Conservation (phyloP, 2,329 filamentous ascomycete species). For the Venturia asperata region DNA sequence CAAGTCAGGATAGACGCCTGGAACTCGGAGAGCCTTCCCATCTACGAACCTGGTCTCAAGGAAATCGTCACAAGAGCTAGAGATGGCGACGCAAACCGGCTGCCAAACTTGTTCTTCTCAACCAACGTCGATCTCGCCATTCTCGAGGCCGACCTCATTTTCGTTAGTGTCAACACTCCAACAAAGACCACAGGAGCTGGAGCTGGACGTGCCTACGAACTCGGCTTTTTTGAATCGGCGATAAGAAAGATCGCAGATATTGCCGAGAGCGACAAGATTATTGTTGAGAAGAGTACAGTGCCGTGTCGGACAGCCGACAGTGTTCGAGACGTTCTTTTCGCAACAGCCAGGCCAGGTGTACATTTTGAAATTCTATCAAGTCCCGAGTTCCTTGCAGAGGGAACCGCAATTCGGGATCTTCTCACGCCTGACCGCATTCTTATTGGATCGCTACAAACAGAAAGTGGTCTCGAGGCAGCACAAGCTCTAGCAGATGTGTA, state of each 20-base stretch:
- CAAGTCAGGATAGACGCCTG: conserved; percentile 59
- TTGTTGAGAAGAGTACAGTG: conserved; percentile 76
- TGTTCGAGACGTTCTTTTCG: conserved; percentile 55
- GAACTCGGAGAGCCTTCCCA: conserved; percentile 67
- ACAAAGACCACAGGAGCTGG: conserved; percentile 65
- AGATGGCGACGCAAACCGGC: conserved; percentile 27
- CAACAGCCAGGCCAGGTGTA: conserved; percentile 54
- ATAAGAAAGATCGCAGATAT: conserved; percentile 59
- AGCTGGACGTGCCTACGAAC: conserved; percentile 62
- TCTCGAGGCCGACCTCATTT: conserved; percentile 60
- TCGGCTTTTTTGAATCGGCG: conserved; percentile 64
- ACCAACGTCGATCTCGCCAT: conserved; percentile 57
- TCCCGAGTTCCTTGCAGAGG: conserved; percentile 72
- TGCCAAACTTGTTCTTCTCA: conserved; percentile 65
- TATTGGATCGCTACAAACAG: conserved; percentile 61
- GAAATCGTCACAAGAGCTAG: conserved; percentile 60
- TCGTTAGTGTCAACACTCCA: conserved; percentile 71
- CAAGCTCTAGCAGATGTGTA: conserved; percentile 59
- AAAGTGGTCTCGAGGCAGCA: conserved; percentile 55
- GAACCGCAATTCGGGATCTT: conserved; percentile 64
- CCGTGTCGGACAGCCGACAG: conserved; percentile 66
- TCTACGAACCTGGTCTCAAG: conserved; percentile 65
- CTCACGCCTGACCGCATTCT: conserved; percentile 64
- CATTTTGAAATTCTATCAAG: conserved; percentile 72
- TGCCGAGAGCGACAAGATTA: conserved; percentile 59